Evolutionary conservation across 192 early-diverging fungal genomes (phyloP).

Genomic region (Umbelopsis sp.): DNA sequence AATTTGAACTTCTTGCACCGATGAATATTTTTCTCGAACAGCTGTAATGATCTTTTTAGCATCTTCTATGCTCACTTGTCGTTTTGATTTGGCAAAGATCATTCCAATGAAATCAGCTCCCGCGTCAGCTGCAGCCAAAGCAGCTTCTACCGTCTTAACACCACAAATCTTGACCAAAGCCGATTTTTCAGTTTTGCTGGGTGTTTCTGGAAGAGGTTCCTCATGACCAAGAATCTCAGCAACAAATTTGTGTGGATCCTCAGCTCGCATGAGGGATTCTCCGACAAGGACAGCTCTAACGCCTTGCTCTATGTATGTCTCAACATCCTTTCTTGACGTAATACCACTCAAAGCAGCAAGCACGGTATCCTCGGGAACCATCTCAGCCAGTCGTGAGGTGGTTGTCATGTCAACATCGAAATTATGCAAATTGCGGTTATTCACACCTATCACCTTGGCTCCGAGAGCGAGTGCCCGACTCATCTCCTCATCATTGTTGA

Average conservation of each 20-base stretch:
- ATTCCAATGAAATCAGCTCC: slow-evolving; percentile 94
- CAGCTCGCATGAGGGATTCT: slow-evolving; percentile 90
- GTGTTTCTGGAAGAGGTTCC: slow-evolving; percentile 5
- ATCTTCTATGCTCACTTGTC: slow-evolving; percentile 67
- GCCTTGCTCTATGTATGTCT: slow-evolving; percentile 74
- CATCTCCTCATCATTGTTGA: slow-evolving; percentile 93
- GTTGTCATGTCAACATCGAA: slow-evolving; percentile 94
- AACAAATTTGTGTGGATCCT: slow-evolving; percentile 79
- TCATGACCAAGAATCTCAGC: slow-evolving; percentile 58
- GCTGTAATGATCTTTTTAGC: slow-evolving; percentile 77
- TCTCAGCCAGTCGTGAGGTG: slow-evolving; percentile 74
- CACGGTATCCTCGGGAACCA: slow-evolving; percentile 75
- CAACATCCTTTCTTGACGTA: slow-evolving; percentile 77
- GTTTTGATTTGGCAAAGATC: slow-evolving; percentile 88
- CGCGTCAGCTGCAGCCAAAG: slow-evolving; percentile 68
- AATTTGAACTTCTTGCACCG: background rate
- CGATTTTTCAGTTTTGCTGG: background rate
- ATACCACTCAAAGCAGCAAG: slow-evolving; percentile 95
- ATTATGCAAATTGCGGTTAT: slow-evolving; percentile 96
- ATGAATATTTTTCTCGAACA: slow-evolving; percentile 50
- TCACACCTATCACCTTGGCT: slow-evolving; percentile 93
- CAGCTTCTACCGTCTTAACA: slow-evolving; percentile 80
- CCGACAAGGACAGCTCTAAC: slow-evolving; percentile 89
- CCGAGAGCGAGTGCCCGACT: slow-evolving; percentile 76
- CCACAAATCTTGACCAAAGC: slow-evolving; percentile 94